Evolutionary conservation across 177 flowering plant species (phyloP).

Genomic region (Telopea speciosissima): DNA sequence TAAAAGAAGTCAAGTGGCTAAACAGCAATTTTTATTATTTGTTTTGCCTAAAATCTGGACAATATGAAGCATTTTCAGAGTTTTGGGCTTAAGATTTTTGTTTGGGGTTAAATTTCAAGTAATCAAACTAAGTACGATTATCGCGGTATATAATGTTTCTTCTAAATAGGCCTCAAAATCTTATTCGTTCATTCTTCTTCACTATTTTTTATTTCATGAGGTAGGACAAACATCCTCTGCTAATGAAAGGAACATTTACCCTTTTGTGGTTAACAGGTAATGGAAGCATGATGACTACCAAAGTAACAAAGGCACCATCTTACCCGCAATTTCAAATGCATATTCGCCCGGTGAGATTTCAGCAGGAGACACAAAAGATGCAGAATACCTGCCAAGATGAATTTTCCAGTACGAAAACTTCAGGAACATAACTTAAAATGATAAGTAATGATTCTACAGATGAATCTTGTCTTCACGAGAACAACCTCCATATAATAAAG

Average conservation of each 20-base stretch:
- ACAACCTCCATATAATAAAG: background rate
- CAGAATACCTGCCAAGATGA: conserved; percentile 61
- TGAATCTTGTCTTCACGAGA: background rate
- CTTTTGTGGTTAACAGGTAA: background rate
- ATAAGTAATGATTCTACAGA: background rate
- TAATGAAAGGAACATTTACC: background rate
- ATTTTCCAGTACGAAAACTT: conserved; percentile 6
- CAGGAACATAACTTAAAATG: background rate
- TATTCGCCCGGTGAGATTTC: conserved; percentile 64
- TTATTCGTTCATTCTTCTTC: no score
- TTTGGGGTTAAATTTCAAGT: no score
- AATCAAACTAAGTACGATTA: no score
- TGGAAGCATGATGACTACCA: background rate
- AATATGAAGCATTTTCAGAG: no score
- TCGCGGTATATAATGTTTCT: no score
- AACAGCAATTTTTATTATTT: no score
- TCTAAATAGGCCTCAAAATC: no score
- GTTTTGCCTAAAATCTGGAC: no score
- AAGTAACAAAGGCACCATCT: background rate
- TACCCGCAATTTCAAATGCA: conserved; percentile 63
- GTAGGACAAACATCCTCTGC: background rate
- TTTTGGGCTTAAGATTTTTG: no score
- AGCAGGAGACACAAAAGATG: conserved; percentile 51
- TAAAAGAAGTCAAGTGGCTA: no score
- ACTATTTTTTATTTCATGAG: background rate